Percentiles rank a stretch among this genome's conserved stretches.
These are phyloP conservation scores for Pythium dissotocum DNA, from an alignment of 352 stramenopile genomes.

Conservation along the genomic window DNA sequence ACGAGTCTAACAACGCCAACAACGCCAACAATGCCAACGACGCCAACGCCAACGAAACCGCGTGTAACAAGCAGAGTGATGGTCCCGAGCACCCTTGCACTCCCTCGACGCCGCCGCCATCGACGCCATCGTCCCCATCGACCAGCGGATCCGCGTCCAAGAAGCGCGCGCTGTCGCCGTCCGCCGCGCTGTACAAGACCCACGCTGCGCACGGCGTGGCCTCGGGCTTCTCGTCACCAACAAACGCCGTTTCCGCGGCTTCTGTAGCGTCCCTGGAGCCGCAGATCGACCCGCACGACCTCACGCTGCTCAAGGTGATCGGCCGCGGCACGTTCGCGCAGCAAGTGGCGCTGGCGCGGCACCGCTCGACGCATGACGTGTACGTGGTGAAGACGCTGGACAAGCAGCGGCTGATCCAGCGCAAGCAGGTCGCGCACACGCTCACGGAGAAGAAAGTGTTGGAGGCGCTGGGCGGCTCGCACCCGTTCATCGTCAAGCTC, in stretches of 20 bases:
- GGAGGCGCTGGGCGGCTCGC: slow-evolving; percentile 45
- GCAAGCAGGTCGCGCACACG: slow-evolving; percentile 81
- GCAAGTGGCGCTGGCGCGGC: slow-evolving; percentile 73
- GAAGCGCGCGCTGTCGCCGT: slow-evolving; percentile 32
- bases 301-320: slow-evolving; percentile 86
- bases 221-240: slow-evolving; percentile 5
- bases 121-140: background rate
- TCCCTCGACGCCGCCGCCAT: background rate
- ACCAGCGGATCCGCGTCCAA: slow-evolving; percentile 10
- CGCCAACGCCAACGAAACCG: slow-evolving; percentile 8
- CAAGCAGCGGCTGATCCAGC: slow-evolving; percentile 70
- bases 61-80: slow-evolving; percentile 15
- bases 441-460: slow-evolving; percentile 81
- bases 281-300: slow-evolving; percentile 57
- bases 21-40: background rate
- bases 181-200: slow-evolving; percentile 8
- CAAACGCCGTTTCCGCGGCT: slow-evolving; percentile 3
- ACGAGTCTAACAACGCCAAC: slow-evolving; percentile 12
- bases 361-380: slow-evolving; percentile 52
- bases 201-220: background rate
- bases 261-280: background rate
- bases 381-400: slow-evolving; percentile 84
- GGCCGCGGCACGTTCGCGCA: slow-evolving; percentile 81
- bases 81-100: background rate
- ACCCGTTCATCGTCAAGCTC: slow-evolving; percentile 82